Evolutionary conservation across 2,329 filamentous ascomycete species (phyloP).

Genomic region (Cladophialophora carrionii): DNA sequence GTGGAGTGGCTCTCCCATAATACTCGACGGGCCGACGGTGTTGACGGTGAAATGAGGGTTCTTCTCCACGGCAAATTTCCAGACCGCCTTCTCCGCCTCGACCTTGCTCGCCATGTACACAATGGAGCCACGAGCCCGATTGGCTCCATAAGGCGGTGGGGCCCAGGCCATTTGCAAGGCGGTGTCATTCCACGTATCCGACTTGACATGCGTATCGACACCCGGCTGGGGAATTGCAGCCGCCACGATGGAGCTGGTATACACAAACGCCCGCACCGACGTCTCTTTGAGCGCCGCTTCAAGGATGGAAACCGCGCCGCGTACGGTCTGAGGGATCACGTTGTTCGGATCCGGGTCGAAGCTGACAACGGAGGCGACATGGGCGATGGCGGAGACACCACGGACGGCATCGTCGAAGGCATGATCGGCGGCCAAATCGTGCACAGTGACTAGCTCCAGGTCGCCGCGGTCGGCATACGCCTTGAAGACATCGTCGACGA

Average conservation of each 20-base stretch:
- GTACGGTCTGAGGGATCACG: conserved; percentile 43
- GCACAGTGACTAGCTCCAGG: too few species aligned
- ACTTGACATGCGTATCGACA: too few species aligned
- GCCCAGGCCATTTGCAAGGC: conserved; percentile 43
- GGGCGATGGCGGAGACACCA: too few species aligned
- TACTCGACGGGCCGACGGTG: too few species aligned
- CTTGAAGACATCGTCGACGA: too few species aligned
- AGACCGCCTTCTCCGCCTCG: conserved; percentile 45
- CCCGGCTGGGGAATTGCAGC: neutral
- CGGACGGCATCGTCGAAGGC: too few species aligned
- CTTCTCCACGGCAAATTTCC: conserved; percentile 46
- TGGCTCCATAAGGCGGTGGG: conserved; percentile 43
- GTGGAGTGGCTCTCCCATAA: too few species aligned
- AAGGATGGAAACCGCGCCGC: conserved; percentile 7
- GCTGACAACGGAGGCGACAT: too few species aligned
- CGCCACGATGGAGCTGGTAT: conserved; percentile 8
- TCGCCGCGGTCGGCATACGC: too few species aligned
- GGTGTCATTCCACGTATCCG: conserved; percentile 46
- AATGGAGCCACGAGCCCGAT: conserved; percentile 23
- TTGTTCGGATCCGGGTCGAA: conserved; percentile 48
- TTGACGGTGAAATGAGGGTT: conserved; percentile 40
- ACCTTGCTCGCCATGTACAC: conserved; percentile 50
- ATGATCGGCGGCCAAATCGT: too few species aligned
- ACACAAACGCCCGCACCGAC: conserved; percentile 41
- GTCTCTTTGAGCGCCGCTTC: conserved; percentile 17